Percentiles rank a stretch among this genome's conserved stretches.
Evolutionary conservation across 176 grass and related monocot species (phyloP).

Genomic region (Eleusine indica): DNA sequence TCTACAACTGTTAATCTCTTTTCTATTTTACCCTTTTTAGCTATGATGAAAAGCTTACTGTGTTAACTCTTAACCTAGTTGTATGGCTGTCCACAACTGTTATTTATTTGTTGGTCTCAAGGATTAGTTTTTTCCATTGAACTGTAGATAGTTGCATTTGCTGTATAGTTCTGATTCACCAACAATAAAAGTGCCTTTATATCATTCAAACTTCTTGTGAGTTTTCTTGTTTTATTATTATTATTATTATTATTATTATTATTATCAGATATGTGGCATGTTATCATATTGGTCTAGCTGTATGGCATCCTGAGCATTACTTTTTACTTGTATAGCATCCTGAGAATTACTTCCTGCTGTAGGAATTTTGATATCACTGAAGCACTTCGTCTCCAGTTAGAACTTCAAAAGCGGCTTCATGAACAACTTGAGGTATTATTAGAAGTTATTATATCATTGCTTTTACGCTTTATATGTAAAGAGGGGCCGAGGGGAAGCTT

Average conservation of each 20-base stretch:
- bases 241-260: neutral
- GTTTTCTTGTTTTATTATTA: conserved; percentile 16
- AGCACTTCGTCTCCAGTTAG: conserved; percentile 89
- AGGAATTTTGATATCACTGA: conserved; percentile 88
- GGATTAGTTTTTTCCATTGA: conserved; percentile 11
- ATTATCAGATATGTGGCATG: neutral
- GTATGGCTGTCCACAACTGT: conserved; percentile 7
- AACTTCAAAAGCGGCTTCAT: conserved; percentile 96
- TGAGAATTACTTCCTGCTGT: conserved; percentile 44
- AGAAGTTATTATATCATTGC: conserved; percentile 7
- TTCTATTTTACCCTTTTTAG: conserved; percentile 8
- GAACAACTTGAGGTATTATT: conserved; percentile 92
- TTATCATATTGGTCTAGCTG: conserved; percentile 11
- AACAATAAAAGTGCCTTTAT: neutral
- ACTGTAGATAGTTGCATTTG: conserved; percentile 37
- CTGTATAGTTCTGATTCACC: neutral
- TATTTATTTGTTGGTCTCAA: neutral
- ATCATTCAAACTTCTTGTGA: neutral
- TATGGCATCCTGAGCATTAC: conserved; percentile 24
- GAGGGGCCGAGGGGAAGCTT: neutral
- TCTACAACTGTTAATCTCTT: neutral
- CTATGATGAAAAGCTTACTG: neutral
- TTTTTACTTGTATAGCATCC: conserved; percentile 28
- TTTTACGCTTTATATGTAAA: neutral
- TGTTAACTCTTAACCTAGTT: conserved; percentile 2